phyloP scores from a whole-genome alignment of 768 basidiomycete genomes.

The Leccinum imitatum region DNA sequence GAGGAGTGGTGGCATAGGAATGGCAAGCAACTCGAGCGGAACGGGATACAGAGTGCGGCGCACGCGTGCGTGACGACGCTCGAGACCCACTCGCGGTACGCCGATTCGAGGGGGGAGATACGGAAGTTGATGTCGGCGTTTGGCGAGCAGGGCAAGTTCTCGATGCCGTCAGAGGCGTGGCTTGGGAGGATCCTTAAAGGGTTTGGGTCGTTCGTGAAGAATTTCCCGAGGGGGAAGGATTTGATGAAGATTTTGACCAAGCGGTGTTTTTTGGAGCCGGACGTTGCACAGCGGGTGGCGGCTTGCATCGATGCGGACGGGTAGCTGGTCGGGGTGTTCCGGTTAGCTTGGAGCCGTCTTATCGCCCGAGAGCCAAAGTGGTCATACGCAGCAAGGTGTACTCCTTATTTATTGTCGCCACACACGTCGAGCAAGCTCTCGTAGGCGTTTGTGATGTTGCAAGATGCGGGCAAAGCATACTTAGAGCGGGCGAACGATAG shows the following conservation, averaged over 20 bases:
- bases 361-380: too few species aligned
- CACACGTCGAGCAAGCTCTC: too few species aligned
- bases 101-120: conserved; percentile 31
- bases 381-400: too few species aligned
- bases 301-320: conserved; percentile 18
- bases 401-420: too few species aligned
- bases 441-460: too few species aligned
- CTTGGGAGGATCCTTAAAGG: conserved; percentile 27
- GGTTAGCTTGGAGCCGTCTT: too few species aligned
- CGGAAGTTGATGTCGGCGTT: conserved; percentile 19
- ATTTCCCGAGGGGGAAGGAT: conserved; percentile 25
- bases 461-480: too few species aligned
- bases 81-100: conserved; percentile 25
- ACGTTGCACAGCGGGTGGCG: conserved; percentile 25
- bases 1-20: conserved; percentile 36
- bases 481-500: too few species aligned
- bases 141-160: conserved; percentile 29
- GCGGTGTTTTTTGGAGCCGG: conserved; percentile 25
- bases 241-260: conserved; percentile 26
- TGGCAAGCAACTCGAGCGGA: conserved; percentile 16
- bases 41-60: conserved; percentile 24
- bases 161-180: conserved; percentile 31
- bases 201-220: conserved; percentile 19
- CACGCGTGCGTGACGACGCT: conserved; percentile 35
- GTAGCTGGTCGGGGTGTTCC: too few species aligned